phyloP scores from a whole-genome alignment of 306 rosid genomes.

The Oxytropis ochrocephala region DNA sequence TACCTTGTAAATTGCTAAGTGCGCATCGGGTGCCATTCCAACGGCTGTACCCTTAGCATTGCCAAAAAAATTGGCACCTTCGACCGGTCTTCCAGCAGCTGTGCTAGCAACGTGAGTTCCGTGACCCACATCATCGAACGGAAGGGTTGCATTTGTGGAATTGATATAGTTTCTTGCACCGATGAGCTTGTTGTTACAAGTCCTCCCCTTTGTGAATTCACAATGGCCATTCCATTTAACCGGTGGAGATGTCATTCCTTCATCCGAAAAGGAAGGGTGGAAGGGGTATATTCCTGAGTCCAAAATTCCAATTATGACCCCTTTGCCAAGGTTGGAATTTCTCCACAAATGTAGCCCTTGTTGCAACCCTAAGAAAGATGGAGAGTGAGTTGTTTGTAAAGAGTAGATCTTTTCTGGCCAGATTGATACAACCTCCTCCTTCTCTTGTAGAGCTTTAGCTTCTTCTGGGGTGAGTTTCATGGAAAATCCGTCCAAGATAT shows the following conservation, averaged over 20 bases:
- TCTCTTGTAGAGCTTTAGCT: slow-evolving; percentile 35
- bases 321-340: slow-evolving; percentile 42
- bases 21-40: slow-evolving; percentile 69
- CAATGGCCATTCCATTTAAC: slow-evolving; percentile 71
- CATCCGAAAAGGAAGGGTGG: slow-evolving; percentile 52
- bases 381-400: slow-evolving; percentile 62
- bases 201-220: slow-evolving; percentile 32
- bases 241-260: slow-evolving; percentile 46
- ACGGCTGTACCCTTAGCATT: slow-evolving; percentile 55
- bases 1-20: slow-evolving; percentile 52
- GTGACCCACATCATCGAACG: slow-evolving; percentile 49
- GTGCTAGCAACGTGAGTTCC: slow-evolving; percentile 76
- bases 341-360: slow-evolving; percentile 39
- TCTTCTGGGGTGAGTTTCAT: slow-evolving; percentile 48
- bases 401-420: slow-evolving; percentile 27
- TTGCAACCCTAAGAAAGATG: slow-evolving; percentile 57
- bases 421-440: slow-evolving; percentile 45
- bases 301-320: slow-evolving; percentile 59
- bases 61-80: slow-evolving; percentile 36
- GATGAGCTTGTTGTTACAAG: slow-evolving; percentile 60
- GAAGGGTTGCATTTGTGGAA: neutral
- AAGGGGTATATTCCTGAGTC: slow-evolving; percentile 52
- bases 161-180: slow-evolving; percentile 49
- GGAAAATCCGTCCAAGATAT: slow-evolving; percentile 47
- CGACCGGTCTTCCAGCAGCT: slow-evolving; percentile 40